Evolutionary conservation across 805 yeast genomes (phyloP).

Genomic region (Barnettozyma sucrosica): DNA sequence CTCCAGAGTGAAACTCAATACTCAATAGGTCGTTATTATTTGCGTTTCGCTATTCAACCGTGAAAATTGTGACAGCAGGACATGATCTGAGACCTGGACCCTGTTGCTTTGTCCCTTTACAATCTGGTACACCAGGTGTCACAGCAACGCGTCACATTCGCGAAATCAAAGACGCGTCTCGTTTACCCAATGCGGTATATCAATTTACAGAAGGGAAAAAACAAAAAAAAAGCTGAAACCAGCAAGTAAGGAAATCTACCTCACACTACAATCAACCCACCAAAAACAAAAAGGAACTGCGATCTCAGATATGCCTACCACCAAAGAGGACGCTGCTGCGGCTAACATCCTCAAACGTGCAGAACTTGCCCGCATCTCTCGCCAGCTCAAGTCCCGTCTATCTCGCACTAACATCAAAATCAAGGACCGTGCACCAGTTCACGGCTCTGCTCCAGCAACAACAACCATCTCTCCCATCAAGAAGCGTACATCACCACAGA

Average conservation of each 20-base stretch:
- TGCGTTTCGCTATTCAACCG: too few species aligned
- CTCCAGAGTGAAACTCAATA: too few species aligned
- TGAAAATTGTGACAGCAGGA: too few species aligned
- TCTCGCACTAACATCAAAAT: conserved; percentile 35
- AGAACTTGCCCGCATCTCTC: conserved; percentile 39
- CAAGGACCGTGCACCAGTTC: conserved; percentile 8
- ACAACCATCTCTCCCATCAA: conserved; percentile 4
- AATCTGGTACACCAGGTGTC: too few species aligned
- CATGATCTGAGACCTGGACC: too few species aligned
- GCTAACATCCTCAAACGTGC: conserved; percentile 40
- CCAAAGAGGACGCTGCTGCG: conserved; percentile 36
- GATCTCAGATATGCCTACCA: conserved; percentile 3
- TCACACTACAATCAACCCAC: neutral
- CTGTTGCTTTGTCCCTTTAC: too few species aligned
- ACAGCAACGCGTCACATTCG: neutral
- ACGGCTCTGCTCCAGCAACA: neutral
- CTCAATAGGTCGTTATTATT: too few species aligned
- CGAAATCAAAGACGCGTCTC: neutral
- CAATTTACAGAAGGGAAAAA: neutral
- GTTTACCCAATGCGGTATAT: neutral
- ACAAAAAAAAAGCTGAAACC: neutral
- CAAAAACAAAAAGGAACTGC: neutral
- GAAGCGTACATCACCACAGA: neutral
- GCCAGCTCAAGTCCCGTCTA: conserved; percentile 37
- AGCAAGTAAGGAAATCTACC: neutral